Base-by-base conservation (phyloP, 352 stramenopile genomes). In the Phytophthora citrophthora region DNA sequence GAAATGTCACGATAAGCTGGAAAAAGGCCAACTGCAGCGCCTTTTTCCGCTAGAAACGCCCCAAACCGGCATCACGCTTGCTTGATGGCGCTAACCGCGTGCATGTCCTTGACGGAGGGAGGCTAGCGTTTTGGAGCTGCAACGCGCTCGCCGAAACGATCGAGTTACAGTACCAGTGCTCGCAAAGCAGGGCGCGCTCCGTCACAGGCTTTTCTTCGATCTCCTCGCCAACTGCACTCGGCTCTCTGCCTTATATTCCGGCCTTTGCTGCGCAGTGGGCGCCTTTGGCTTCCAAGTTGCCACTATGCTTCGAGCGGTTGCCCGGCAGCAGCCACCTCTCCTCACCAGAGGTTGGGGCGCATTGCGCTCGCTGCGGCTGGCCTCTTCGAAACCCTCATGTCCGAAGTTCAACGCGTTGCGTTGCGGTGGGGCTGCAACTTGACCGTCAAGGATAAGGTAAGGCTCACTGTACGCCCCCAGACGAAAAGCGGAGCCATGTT, bases 201-300 rank as follows among this genome's bases (percentile, higher is more conserved):
- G 27, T 31, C 27, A 54, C 24, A 54, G 50, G 13, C 36, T 61
- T 38, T 64, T 72, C 29, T 64, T 68, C 59, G 57, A 72, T 51
- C 51, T 55, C 64, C 27, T 67, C 43, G 51, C 45, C 50, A 68
- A 59, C 56, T 62, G 64, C 51, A 29, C 63, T 45, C 34, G 16
- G 56, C 57, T 68, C 57, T 63, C 44, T 72, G 44, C 58, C 41
- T 54, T 62, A 34, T 34, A 13, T 46, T 51, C 46, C 2, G 23
- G 16, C 38, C 31, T 50, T 60, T 44, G 29, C 32, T 12, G 8
- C 29, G 29, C 29, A 34, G 24, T 46, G 23, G 29, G 29, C 8
- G 4, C 11, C 29, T 23, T 56, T 38, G 48, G 50, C 24, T 57
- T 8, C 38, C 46, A 32, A 24, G 48, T 29, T 24, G 38, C 55